Evolutionary conservation across 2,329 filamentous ascomycete species (phyloP).

Genomic region (Blastomyces gilchristii): DNA sequence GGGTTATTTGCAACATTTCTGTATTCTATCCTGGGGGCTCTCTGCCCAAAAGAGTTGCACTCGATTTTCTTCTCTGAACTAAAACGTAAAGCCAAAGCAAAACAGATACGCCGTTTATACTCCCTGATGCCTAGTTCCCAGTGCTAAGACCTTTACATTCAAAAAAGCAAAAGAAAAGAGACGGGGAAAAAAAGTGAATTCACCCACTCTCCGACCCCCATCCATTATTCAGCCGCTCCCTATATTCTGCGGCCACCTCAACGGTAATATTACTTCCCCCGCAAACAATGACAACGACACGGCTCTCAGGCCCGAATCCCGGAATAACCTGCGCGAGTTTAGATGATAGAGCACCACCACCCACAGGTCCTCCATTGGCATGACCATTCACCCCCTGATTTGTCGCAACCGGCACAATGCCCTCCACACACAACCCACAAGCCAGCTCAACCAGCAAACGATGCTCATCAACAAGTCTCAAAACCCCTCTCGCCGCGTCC

Average conservation of each 20-base stretch:
- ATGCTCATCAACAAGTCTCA: slow-evolving; percentile 71
- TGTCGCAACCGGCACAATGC: slow-evolving; percentile 21
- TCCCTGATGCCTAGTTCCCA: neutral
- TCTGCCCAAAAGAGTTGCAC: neutral
- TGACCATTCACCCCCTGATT: slow-evolving; percentile 13
- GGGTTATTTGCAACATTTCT: neutral
- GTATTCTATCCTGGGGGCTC: neutral
- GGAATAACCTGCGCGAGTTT: slow-evolving; percentile 53
- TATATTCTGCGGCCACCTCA: slow-evolving; percentile 51
- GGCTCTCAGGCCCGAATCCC: slow-evolving; percentile 53
- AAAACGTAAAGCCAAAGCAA: neutral
- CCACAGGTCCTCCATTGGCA: neutral
- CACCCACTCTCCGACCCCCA: slow-evolving; percentile 20
- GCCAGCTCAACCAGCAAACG: slow-evolving; percentile 70
- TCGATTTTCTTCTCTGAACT: neutral
- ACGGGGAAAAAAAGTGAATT: neutral
- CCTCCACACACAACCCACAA: slow-evolving; percentile 68
- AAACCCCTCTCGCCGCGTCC: slow-evolving; percentile 68
- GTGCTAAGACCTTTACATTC: neutral
- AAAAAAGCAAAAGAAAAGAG: neutral
- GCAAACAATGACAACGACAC: slow-evolving; percentile 76
- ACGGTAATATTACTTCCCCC: slow-evolving; percentile 61
- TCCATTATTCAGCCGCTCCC: slow-evolving; percentile 34
- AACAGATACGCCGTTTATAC: neutral
- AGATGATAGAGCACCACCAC: slow-evolving; percentile 17